A percentile compares a stretch with the other conserved stretches of the same genome.
Evolutionary conservation across 1,284 basidiomycete species (phyloP).

Genomic region (Sanguinoderma infundibulare): DNA sequence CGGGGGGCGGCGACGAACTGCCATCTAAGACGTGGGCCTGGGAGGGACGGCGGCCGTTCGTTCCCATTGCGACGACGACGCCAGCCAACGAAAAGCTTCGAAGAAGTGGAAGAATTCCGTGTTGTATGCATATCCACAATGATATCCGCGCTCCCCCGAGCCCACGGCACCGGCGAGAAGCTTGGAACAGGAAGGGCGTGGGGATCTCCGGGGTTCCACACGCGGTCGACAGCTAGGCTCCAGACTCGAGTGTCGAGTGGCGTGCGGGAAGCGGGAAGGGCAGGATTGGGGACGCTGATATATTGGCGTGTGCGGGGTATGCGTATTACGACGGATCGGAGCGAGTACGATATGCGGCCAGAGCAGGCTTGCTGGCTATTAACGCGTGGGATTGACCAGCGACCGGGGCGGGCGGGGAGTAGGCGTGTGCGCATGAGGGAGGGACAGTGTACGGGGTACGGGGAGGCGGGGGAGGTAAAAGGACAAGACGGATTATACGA

Average conservation of each 20-base stretch:
- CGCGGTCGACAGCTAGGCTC: too few species aligned
- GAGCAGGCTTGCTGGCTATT: constrained; percentile 6
- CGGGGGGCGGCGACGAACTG: too few species aligned
- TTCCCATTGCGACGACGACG: not conserved
- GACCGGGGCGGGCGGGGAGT: not conserved
- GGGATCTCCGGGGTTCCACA: not conserved
- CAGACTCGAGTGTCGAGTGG: too few species aligned
- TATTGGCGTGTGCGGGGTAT: constrained; percentile 17
- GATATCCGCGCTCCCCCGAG: not conserved
- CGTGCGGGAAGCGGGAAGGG: not conserved
- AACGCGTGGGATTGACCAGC: not conserved
- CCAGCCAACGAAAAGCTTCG: not conserved
- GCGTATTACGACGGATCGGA: constrained; percentile 17
- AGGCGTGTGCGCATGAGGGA: not conserved
- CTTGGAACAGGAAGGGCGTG: not conserved
- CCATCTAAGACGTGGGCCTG: too few species aligned
- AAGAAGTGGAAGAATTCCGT: not conserved
- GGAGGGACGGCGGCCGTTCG: not conserved
- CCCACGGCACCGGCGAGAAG: not conserved
- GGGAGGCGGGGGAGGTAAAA: not conserved
- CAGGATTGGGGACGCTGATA: constrained; percentile 8
- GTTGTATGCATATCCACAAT: not conserved
- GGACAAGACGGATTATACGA: constrained; percentile 6
- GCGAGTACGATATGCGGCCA: constrained; percentile 8
- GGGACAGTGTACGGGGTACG: not conserved